Conservation (phyloP, 169 alveolate species). For the Eimeria sp. region DNA sequence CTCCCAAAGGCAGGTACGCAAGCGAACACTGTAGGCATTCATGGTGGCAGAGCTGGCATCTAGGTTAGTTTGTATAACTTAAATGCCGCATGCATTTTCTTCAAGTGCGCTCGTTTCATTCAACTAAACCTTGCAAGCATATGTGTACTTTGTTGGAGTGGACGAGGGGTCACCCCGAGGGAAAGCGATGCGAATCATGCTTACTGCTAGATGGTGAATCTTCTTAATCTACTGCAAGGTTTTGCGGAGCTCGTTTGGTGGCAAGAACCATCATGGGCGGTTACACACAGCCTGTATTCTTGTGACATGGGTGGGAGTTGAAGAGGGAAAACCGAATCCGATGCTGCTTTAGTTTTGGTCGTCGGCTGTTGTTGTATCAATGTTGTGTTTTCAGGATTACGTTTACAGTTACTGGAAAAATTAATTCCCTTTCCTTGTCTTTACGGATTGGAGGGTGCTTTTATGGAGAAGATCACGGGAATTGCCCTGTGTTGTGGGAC, state of each 20-base stretch:
- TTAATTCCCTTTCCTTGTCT: constrained; percentile 55
- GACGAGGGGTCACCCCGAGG: neutral
- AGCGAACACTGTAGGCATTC: neutral
- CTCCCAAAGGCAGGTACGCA: constrained; percentile 32
- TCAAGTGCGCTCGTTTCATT: neutral
- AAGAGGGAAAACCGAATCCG: neutral
- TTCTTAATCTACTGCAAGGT: neutral
- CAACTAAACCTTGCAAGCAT: neutral
- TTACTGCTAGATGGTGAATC: neutral
- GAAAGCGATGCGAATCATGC: neutral
- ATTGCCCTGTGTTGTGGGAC: constrained; percentile 78
- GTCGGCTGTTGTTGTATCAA: neutral
- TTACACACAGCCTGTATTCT: neutral
- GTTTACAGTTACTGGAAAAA: constrained; percentile 2
- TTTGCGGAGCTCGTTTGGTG: neutral
- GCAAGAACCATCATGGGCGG: neutral
- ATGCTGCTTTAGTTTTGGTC: neutral
- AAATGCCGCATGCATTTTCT: neutral
- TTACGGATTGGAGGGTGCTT: constrained; percentile 78
- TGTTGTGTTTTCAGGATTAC: constrained; percentile 30
- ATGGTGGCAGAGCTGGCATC: neutral
- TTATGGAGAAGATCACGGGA: constrained; percentile 48
- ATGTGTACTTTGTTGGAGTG: neutral
- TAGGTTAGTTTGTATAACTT: neutral
- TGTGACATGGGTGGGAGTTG: neutral